Evolutionary conservation across 164 flowering plant species (phyloP).

Genomic region (Santalum album): DNA sequence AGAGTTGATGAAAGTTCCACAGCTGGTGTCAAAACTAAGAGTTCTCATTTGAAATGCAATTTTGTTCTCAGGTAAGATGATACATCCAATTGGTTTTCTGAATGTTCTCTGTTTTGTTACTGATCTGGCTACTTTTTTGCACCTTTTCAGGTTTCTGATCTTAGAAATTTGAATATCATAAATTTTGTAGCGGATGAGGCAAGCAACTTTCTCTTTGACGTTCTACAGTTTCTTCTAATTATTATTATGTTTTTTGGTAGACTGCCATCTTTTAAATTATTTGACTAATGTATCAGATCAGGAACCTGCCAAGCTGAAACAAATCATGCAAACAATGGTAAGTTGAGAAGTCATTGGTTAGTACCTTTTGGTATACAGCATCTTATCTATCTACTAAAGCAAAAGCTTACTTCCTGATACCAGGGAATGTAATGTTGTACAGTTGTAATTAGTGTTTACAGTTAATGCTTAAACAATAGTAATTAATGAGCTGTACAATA

Average conservation of each 20-base stretch:
- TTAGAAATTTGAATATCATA: constrained; percentile 39
- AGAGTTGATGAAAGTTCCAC: constrained; percentile 96
- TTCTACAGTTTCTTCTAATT: neutral
- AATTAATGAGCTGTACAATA: too few species aligned
- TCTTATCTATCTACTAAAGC: too few species aligned
- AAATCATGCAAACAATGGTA: constrained; percentile 67
- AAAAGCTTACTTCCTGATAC: too few species aligned
- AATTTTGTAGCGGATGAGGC: constrained; percentile 58
- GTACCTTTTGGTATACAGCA: too few species aligned
- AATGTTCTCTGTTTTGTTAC: constrained; percentile 4
- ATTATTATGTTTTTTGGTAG: too few species aligned
- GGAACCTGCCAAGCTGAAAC: constrained; percentile 49
- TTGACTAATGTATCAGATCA: constrained; percentile 33
- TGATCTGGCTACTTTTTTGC: constrained; percentile 5
- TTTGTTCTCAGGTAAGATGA: constrained; percentile 63
- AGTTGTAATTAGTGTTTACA: too few species aligned
- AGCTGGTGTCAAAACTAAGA: constrained; percentile 87
- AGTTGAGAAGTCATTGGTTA: constrained; percentile 47
- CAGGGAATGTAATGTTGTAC: too few species aligned
- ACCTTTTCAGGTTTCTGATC: constrained; percentile 50
- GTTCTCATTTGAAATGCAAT: constrained; percentile 92
- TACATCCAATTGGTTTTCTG: neutral
- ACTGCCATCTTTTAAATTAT: constrained; percentile 3
- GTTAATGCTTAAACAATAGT: too few species aligned
- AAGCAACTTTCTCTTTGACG: constrained; percentile 12